phyloP scores from a whole-genome alignment of 768 basidiomycete species.

The Tricholoma terreum region DNA sequence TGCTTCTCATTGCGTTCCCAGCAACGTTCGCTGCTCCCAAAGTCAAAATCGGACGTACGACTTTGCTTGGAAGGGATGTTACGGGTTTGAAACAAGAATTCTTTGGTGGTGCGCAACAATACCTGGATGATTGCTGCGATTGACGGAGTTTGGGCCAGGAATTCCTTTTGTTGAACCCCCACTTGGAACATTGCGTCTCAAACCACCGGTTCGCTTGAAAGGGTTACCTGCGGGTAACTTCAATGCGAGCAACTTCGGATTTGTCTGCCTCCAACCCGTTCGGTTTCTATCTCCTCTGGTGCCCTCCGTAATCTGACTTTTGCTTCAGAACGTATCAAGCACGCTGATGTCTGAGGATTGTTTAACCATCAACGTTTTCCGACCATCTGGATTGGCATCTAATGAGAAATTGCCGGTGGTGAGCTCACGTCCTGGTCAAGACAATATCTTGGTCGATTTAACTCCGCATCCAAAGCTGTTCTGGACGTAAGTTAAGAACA shows the following conservation, averaged over 20 bases:
- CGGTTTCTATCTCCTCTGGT: not conserved
- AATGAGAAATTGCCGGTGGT: conserved; percentile 38
- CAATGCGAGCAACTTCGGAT: conserved; percentile 39
- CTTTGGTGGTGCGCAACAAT: conserved; percentile 39
- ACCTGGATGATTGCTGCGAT: not conserved
- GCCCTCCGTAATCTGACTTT: not conserved
- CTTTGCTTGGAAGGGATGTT: conserved; percentile 34
- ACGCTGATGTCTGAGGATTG: conserved; percentile 53
- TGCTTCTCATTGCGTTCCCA: conserved; percentile 2
- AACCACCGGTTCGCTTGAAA: conserved; percentile 45
- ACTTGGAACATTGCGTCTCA: conserved; percentile 43
- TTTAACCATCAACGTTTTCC: conserved; percentile 55
- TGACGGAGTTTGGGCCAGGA: conserved; percentile 25
- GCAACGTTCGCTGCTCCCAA: conserved; percentile 25
- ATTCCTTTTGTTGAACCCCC: conserved; percentile 58
- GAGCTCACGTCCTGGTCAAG: conserved; percentile 4
- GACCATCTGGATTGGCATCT: conserved; percentile 36
- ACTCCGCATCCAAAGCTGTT: conserved; percentile 26
- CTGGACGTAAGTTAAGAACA: conserved; percentile 31
- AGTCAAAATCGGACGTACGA: conserved; percentile 37
- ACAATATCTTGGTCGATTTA: not conserved
- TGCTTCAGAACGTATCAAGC: conserved; percentile 28
- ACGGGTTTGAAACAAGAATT: conserved; percentile 39
- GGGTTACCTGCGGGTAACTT: conserved; percentile 30
- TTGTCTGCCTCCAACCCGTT: conserved; percentile 48